A percentile compares a stretch with the other conserved stretches of the same genome.
Evolutionary conservation across 441 rosid species (phyloP).

Genomic region (Gossypium davidsonii): DNA sequence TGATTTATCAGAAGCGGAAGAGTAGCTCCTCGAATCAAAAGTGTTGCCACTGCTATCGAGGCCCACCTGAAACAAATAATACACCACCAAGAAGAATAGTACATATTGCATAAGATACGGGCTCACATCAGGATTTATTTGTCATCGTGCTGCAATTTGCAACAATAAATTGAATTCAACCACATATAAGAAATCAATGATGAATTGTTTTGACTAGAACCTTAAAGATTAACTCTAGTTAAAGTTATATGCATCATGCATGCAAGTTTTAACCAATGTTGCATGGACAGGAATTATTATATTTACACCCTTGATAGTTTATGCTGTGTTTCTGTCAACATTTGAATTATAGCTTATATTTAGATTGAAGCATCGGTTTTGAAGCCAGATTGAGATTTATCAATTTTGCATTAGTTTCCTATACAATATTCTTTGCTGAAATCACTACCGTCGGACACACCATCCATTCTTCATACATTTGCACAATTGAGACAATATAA

Average conservation of each 20-base stretch:
- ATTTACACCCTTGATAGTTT: neutral
- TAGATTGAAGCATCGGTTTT: neutral
- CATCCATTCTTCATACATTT: neutral
- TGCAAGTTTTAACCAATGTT: neutral
- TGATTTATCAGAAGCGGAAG: constrained; percentile 71
- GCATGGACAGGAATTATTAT: neutral
- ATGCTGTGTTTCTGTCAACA: neutral
- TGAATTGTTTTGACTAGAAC: neutral
- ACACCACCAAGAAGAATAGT: neutral
- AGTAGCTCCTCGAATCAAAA: constrained; percentile 54
- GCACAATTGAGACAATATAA: neutral
- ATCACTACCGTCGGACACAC: neutral
- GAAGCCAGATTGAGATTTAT: neutral
- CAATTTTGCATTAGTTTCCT: neutral
- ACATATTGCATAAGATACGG: neutral
- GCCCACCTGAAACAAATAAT: constrained; percentile 64
- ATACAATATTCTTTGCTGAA: neutral
- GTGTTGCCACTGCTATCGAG: constrained; percentile 55
- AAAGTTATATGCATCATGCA: neutral
- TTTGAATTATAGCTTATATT: neutral
- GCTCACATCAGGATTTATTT: neutral
- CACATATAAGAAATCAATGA: neutral
- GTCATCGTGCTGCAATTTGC: neutral
- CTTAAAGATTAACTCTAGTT: neutral
- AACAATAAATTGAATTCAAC: neutral